Evolutionary conservation across 208 protist genomes (phyloP).

Genomic region (Acanthamoeba healyi): DNA sequence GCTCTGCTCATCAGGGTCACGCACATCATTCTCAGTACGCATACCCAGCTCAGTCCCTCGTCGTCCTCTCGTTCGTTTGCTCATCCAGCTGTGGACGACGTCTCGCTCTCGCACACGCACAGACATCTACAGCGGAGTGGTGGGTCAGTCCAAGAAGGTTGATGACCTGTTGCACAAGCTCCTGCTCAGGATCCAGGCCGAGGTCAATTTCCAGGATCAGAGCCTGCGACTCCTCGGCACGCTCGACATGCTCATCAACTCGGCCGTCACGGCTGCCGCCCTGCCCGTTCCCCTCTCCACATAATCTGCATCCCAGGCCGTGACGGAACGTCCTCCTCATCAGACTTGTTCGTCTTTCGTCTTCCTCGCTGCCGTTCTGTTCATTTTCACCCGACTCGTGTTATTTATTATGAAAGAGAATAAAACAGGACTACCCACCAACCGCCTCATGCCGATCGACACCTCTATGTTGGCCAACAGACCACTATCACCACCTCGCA

Average conservation of each 20-base stretch:
- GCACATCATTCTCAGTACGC: constrained; percentile 73
- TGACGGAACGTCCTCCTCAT: not conserved
- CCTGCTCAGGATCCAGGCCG: not conserved
- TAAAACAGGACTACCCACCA: too few relatives aligned
- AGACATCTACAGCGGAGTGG: constrained; percentile 71
- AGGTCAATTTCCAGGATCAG: constrained; percentile 47
- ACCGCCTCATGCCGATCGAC: too few relatives aligned
- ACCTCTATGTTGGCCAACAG: too few relatives aligned
- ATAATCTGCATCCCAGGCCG: not conserved
- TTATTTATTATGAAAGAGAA: too few relatives aligned
- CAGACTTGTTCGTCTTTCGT: too few relatives aligned
- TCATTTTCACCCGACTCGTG: not conserved
- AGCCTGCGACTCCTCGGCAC: not conserved
- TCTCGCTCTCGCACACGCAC: not conserved
- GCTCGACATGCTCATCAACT: constrained; percentile 15
- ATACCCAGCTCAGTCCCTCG: not conserved
- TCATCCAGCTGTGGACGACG: not conserved
- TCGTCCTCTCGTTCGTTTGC: not conserved
- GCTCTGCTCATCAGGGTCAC: constrained; percentile 74
- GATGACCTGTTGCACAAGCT: constrained; percentile 75
- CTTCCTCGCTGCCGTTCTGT: too few relatives aligned
- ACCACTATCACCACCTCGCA: too few relatives aligned
- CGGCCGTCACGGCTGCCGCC: not conserved
- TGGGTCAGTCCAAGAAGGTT: constrained; percentile 68
- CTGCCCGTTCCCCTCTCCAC: not conserved